Conservation (phyloP, 148 eudicot genomes). For the Camellia granthamiana region DNA sequence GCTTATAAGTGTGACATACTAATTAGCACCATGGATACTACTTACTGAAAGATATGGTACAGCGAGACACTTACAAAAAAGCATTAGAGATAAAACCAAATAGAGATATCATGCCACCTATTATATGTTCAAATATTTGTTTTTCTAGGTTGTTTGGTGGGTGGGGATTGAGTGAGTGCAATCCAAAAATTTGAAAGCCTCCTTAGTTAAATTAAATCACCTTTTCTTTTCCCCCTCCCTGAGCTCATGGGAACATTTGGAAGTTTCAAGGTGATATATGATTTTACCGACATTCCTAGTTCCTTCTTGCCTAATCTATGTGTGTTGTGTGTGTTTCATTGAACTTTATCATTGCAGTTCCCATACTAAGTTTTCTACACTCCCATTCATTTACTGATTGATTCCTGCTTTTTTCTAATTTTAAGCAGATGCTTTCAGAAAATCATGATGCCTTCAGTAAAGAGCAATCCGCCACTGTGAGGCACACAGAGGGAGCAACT, state of each 20-base stretch:
- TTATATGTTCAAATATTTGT: no score
- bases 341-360: neutral
- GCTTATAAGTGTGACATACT: no score
- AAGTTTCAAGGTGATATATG: neutral
- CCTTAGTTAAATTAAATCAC: neutral
- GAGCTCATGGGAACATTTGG: neutral
- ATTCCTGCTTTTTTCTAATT: slow-evolving; percentile 2
- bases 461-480: slow-evolving; percentile 19
- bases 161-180: neutral
- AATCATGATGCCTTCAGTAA: neutral
- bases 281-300: neutral
- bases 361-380: neutral
- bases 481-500: slow-evolving; percentile 27
- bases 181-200: neutral
- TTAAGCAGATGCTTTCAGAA: slow-evolving; percentile 2
- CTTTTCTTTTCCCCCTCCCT: no score
- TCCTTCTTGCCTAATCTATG: neutral
- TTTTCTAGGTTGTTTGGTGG: no score
- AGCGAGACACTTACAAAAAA: no score
- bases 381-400: neutral
- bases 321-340: neutral
- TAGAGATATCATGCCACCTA: no score
- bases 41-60: no score
- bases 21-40: no score
- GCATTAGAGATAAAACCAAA: no score